Conservation (phyloP, 495 filamentous ascomycete species). For the Mytilinidion resinicola region DNA sequence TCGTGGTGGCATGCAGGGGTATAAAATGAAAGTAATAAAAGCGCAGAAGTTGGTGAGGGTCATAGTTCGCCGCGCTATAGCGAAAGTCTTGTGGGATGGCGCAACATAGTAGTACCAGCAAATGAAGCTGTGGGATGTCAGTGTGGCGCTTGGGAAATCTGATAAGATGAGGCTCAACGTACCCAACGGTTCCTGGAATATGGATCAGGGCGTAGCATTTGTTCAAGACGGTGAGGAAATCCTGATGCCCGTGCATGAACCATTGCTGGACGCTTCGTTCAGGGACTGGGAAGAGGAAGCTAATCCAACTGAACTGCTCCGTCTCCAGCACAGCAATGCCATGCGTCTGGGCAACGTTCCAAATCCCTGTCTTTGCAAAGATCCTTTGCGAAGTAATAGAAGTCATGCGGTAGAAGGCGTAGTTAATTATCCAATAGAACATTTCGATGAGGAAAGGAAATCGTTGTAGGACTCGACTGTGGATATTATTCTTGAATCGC, state of each 20-base stretch:
- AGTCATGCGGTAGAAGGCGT: slow-evolving; percentile 57
- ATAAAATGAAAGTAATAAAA: slow-evolving; percentile 56
- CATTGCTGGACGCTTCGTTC: slow-evolving; percentile 54
- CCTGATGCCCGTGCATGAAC: slow-evolving; percentile 53
- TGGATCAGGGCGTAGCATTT: slow-evolving; percentile 59
- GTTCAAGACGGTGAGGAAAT: slow-evolving; percentile 53
- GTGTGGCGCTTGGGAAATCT: background rate
- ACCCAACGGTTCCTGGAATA: slow-evolving; percentile 62
- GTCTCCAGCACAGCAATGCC: slow-evolving; percentile 56
- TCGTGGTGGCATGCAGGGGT: slow-evolving; percentile 60
- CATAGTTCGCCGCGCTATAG: slow-evolving; percentile 54
- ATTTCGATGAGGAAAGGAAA: slow-evolving; percentile 33
- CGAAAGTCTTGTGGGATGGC: slow-evolving; percentile 49
- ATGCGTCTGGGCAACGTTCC: slow-evolving; percentile 60
- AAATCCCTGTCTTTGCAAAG: slow-evolving; percentile 54
- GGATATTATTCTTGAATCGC: slow-evolving; percentile 48
- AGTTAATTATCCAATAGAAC: slow-evolving; percentile 46
- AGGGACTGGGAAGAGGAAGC: slow-evolving; percentile 49
- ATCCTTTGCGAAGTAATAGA: slow-evolving; percentile 53
- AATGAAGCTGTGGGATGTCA: slow-evolving; percentile 45
- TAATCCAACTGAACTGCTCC: slow-evolving; percentile 50
- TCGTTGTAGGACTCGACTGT: slow-evolving; percentile 45
- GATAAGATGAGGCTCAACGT: slow-evolving; percentile 28
- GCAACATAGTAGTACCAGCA: slow-evolving; percentile 62
- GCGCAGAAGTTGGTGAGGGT: slow-evolving; percentile 58